Evolutionary conservation across 2,329 filamentous ascomycete species (phyloP), one percentile per base, ranked within the genome.

Genomic region (Taxawa tesnikishii): DNA sequence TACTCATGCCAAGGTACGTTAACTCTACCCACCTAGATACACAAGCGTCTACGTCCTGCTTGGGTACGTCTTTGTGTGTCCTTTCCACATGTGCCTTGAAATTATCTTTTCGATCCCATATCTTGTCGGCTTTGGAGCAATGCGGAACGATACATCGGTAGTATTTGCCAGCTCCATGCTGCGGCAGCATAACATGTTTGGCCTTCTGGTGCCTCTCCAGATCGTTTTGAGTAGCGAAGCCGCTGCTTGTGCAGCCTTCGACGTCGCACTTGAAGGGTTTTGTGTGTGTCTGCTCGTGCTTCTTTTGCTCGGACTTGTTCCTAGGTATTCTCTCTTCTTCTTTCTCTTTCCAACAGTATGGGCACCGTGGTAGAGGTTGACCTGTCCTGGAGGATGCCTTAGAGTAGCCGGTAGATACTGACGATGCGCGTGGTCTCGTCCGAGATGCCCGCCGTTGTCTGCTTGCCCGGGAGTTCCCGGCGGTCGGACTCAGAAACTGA

Each of bases 61-160:
- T 26, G 28, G n/a, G 15, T 25, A 18, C 10, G 9, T 26, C 30
- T 28, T 32, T 39, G 50, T 94, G 85, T 45, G 83, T 73, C 8
- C 78, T 70, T 30, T 60, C 63, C 28, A 93, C 65, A 49, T 94
- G 87, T 21, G 79, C 74, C 38, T 77, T 77, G 53, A 94, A 94
- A 48, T 94, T 94, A 54, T 94, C 87, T 31, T 77, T 63, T 14
- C 87, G 72, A 1, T 80, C 79, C 83, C 83, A 94, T 21, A 67
- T 59, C 51, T 92, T 93, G 2, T 60, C 60, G 39, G 64, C 75
- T 15, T 62, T 68, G 15, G 58, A 62, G 45, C 79, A 84, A 14
- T 58, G 46, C 5, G 55, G 55, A 5, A 70, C 58, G 31, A 63
- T 65, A 49, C 82, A 90, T 34, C 64, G 67, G 41, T 68, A 83